Evolutionary conservation across 1,284 basidiomycete genomes (phyloP).

Genomic region (Tylopilus sp.): DNA sequence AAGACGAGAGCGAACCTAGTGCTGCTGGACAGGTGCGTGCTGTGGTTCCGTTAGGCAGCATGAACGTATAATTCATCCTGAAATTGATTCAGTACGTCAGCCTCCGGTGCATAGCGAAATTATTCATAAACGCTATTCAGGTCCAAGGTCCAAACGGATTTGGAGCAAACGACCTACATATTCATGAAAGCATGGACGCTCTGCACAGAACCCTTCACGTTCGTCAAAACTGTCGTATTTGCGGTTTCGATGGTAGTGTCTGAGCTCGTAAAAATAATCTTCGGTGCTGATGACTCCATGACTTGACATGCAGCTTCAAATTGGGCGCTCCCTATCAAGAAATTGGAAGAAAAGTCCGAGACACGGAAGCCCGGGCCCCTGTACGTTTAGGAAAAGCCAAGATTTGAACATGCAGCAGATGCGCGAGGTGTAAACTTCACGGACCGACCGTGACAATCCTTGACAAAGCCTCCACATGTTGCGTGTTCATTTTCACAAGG

Average conservation of each 20-base stretch:
- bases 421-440: slow-evolving; percentile 17
- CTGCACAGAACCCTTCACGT: slow-evolving; percentile 56
- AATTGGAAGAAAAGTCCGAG: slow-evolving; percentile 71
- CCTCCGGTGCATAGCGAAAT: background rate
- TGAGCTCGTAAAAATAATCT: slow-evolving; percentile 15
- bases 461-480: slow-evolving; percentile 65
- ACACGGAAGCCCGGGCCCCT: slow-evolving; percentile 70
- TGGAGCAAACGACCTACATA: slow-evolving; percentile 47
- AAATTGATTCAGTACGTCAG: background rate
- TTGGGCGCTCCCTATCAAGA: slow-evolving; percentile 63
- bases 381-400: background rate
- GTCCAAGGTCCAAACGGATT: too few species aligned
- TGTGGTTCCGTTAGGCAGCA: slow-evolving; percentile 60
- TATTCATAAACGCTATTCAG: too few species aligned
- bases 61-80: slow-evolving; percentile 65
- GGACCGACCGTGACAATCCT: slow-evolving; percentile 70
- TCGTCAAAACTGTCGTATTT: slow-evolving; percentile 32
- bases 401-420: background rate
- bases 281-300: slow-evolving; percentile 40
- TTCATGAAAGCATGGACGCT: slow-evolving; percentile 65
- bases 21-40: slow-evolving; percentile 77
- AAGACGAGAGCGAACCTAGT: slow-evolving; percentile 48
- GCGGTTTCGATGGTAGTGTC: slow-evolving; percentile 25
- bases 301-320: slow-evolving; percentile 61
- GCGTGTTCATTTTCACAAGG: slow-evolving; percentile 64